A percentile compares a stretch with the other conserved stretches of the same genome.
These are phyloP conservation scores for Microcyclosporella mali DNA, from an alignment of 2,329 filamentous ascomycete species.

Conservation along the genomic window DNA sequence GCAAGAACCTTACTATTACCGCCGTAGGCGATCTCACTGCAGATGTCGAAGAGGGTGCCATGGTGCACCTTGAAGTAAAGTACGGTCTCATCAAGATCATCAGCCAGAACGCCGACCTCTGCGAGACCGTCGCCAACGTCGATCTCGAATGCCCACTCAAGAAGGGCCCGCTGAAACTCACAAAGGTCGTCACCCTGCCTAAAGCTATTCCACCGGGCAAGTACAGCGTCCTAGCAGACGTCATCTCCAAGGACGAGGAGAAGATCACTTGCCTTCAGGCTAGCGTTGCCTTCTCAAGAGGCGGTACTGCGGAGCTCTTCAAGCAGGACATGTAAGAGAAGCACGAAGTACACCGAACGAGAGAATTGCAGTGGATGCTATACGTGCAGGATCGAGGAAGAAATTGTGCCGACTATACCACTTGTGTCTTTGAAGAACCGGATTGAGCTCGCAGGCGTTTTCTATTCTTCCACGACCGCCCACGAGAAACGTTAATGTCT, in stretches of 20 bases:
- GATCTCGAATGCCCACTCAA: constrained; percentile 84
- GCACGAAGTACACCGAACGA: neutral
- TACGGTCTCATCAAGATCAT: constrained; percentile 89
- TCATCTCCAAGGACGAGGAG: constrained; percentile 64
- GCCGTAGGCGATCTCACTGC: constrained; percentile 70
- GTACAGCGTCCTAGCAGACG: constrained; percentile 84
- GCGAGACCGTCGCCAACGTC: constrained; percentile 81
- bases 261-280: constrained; percentile 85
- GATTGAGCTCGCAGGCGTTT: neutral
- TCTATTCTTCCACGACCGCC: constrained; percentile 4
- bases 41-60: constrained; percentile 68
- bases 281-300: constrained; percentile 55
- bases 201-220: constrained; percentile 82
- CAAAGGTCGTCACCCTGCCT: constrained; percentile 79
- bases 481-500: constrained; percentile 8
- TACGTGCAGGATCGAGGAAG: neutral
- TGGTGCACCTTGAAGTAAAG: constrained; percentile 79
- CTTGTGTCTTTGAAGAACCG: neutral
- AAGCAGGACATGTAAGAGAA: constrained; percentile 21
- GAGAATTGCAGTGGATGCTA: neutral
- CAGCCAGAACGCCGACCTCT: constrained; percentile 73
- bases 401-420: constrained; percentile 1
- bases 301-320: constrained; percentile 13
- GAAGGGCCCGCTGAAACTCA: constrained; percentile 64
- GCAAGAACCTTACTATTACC: constrained; percentile 68